Evolutionary conservation across 306 rosid species (phyloP), one percentile per base, ranked within the genome.

Genomic region (Pachyrhizus erosus): DNA sequence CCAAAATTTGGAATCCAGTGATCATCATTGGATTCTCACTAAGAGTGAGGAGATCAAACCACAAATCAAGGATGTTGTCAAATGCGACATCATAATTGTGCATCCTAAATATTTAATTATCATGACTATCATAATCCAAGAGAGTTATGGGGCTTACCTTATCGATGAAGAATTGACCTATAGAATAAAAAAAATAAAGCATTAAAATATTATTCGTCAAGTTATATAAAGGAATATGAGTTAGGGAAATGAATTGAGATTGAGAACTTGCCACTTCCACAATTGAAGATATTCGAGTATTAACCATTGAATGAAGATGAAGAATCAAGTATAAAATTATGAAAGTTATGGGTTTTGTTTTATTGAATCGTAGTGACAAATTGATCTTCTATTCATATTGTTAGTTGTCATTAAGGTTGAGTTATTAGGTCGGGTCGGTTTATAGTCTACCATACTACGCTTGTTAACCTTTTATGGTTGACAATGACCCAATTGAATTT

Each of bases 91-190:
- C 8, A 73, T 20, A 18, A 55, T 65, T 5, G 21, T 23, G 29
- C 70, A 46, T 15, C 62, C 37, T 46, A 17, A 55, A 3, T 0
- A 67, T 23, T 39, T 11, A 23, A 62, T 31, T 17, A 42, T n/a
- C 55, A 43, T 7, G 64, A 62, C 33, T 11, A 62, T 27, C 12
- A 1, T 7, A 70, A 70, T 29, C 21, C 5, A 24, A 64, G 7
- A 66, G 64, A n/a, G 21, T 42, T 73, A 7, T 21, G 14, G 65
- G 75, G 84, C 84, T 87, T 80, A 92, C 99, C 90, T 87, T 88
- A 86, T 87, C 62, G 88, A 85, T 2, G 94, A 97, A 76, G 98
- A 91, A 83, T 91, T 96, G 18, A 93, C 94, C 99, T 96, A 37
- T 7, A 37, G 39, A 39, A 42, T 21, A 46, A 29, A 12, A 0